A percentile compares a stretch with the other conserved stretches of the same genome.
phyloP scores from a whole-genome alignment of 345 rosid genomes.

The Passiflora organensis region DNA sequence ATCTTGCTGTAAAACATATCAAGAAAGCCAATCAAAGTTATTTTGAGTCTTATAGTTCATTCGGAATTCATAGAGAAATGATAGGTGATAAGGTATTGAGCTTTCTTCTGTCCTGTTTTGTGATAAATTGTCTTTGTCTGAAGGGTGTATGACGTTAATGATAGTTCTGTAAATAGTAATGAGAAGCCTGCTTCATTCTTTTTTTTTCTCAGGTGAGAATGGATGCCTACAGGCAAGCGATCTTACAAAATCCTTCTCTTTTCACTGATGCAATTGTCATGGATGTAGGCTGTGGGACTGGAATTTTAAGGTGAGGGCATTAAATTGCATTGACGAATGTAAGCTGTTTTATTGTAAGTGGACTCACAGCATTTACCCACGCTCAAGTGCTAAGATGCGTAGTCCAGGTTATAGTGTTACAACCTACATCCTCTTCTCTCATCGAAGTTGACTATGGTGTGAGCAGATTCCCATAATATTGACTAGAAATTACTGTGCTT shows the following conservation, averaged over 20 bases:
- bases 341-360: no score
- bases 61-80: slow-evolving; percentile 88
- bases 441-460: no score
- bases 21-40: slow-evolving; percentile 69
- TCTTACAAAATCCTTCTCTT: slow-evolving; percentile 75
- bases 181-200: not conserved
- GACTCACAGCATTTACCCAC: no score
- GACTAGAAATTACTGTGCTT: no score
- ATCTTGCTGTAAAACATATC: slow-evolving; percentile 37
- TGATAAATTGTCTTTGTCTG: slow-evolving; percentile 1
- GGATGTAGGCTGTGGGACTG: slow-evolving; percentile 99
- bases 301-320: slow-evolving; percentile 63
- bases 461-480: no score
- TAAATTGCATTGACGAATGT: no score
- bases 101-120: not conserved
- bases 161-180: not conserved
- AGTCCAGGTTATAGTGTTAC: no score
- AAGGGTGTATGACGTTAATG: slow-evolving; percentile 4
- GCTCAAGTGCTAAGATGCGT: no score
- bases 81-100: slow-evolving; percentile 74
- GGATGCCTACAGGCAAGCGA: slow-evolving; percentile 75
- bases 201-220: slow-evolving; percentile 70
- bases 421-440: no score
- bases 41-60: slow-evolving; percentile 86
- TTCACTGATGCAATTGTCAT: slow-evolving; percentile 70